Evolutionary conservation across 352 stramenopile species (phyloP), one percentile per base, ranked within the genome.

Genomic region (Phytophthora ramorum): DNA sequence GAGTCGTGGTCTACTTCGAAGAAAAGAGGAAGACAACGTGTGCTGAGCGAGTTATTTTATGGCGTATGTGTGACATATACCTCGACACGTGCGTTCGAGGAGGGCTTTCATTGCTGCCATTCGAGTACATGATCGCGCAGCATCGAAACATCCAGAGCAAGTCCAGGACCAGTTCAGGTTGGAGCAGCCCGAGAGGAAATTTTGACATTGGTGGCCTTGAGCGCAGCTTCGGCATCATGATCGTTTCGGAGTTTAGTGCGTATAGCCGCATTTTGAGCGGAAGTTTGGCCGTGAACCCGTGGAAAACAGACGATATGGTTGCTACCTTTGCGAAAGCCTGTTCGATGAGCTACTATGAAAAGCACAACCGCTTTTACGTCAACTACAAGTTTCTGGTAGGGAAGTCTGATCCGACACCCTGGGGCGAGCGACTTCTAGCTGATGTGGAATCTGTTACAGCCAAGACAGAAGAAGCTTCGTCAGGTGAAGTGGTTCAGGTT

Each of bases 221-320:
- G 10, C 73, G 76, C 16, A 66, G 53, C 43, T 87, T 91, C 47
- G 96, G 96, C 19, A 64, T 97, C 3, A 94, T 98, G 70, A 95
- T 99, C 32, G 81, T 98, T 3, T 99, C 94, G 24, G 97, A 99
- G 71, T 99, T 99, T 74, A 92, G 95, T 2, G 97, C 90, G 14
- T 98, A 96, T 69, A 98, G 92, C 34, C 83, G 98, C 35, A 97
- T 99, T 35, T 89, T 99, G 71, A 90, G 96, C 57, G 98, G 98
- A n/a, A 96, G 95, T 43, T 53, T 99, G 56, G 86, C 97, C 20
- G 88, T 99, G 17, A 99, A 99, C 71, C 98, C 98, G 9, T 99
- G 97, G 96, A 98, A 98, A 73, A 85, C 92, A 0, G 85, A 96
- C 22, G 89, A 96, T 58, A 85, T 98, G 46, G 87, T 91, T 17